phyloP scores from a whole-genome alignment of 495 filamentous ascomycete genomes.

The Penicillium taxi region DNA sequence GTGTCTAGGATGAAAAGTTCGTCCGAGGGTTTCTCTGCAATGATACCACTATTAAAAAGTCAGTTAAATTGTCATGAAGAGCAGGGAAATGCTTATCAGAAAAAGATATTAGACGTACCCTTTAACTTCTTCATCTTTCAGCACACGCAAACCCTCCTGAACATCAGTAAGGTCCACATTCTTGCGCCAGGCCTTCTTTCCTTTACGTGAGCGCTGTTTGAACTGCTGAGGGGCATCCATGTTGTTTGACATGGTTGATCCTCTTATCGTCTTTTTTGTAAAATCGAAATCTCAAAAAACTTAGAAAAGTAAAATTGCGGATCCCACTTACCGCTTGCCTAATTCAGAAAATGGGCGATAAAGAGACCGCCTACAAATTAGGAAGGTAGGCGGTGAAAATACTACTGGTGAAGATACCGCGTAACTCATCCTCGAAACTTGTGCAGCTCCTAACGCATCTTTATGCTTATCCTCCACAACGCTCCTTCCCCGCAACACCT shows the following conservation, averaged over 20 bases:
- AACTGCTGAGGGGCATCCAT: constrained; percentile 47
- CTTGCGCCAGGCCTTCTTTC: constrained; percentile 97
- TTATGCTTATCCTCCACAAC: too few relatives aligned
- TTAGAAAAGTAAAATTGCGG: constrained; percentile 4
- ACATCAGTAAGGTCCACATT: constrained; percentile 89
- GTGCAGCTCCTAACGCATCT: too few relatives aligned
- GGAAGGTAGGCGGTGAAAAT: too few relatives aligned
- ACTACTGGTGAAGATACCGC: too few relatives aligned
- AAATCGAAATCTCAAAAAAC: constrained; percentile 13
- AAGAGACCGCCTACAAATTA: too few relatives aligned
- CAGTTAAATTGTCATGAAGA: constrained; percentile 4
- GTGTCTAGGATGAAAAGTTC: constrained; percentile 80
- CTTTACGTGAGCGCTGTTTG: constrained; percentile 88
- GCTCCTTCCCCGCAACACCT: background rate
- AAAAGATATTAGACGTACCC: constrained; percentile 47
- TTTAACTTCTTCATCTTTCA: constrained; percentile 81
- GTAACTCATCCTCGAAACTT: too few relatives aligned
- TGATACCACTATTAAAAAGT: constrained; percentile 54
- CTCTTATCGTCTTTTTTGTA: constrained; percentile 19
- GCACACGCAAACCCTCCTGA: constrained; percentile 68
- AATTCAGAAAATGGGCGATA: too few relatives aligned
- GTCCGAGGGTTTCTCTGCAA: constrained; percentile 68
- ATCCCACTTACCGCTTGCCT: too few relatives aligned
- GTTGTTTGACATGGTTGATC: constrained; percentile 29
- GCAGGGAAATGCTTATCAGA: background rate